These are phyloP conservation scores for Solanum virginianum DNA, from an alignment of 257 asterid genomes.

Conservation along the genomic window DNA sequence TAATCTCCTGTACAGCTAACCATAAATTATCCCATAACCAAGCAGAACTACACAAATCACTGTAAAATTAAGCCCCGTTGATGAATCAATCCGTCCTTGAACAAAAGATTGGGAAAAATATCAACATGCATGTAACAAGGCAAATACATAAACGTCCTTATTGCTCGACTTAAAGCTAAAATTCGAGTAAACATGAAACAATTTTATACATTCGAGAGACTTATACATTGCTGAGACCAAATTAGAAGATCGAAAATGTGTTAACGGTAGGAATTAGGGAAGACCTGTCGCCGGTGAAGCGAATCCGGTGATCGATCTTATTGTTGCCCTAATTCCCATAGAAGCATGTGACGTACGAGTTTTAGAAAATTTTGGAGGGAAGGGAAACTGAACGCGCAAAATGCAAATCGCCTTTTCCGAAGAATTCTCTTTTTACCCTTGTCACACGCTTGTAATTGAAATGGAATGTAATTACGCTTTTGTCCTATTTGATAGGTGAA, in stretches of 20 bases:
- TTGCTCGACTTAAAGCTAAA: neutral
- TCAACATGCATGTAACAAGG: neutral
- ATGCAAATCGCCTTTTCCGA: neutral
- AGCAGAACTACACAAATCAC: neutral
- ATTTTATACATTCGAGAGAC: neutral
- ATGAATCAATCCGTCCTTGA: neutral
- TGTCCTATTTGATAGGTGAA: too few relatives aligned
- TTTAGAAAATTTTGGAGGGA: neutral
- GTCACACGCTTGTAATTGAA: too few relatives aligned
- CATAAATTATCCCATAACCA: neutral
- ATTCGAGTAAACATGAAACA: neutral
- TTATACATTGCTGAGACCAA: neutral
- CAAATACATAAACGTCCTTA: neutral
- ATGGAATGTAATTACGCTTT: too few relatives aligned
- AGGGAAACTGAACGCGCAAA: neutral
- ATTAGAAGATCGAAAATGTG: neutral
- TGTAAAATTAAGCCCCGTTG: neutral
- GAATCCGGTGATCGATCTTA: neutral
- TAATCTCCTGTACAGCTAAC: neutral
- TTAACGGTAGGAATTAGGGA: neutral
- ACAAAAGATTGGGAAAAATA: neutral
- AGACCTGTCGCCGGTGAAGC: neutral
- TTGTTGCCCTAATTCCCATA: neutral
- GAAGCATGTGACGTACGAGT: neutral
- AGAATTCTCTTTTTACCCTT: neutral